phyloP scores from a whole-genome alignment of 2,329 filamentous ascomycete genomes.

The Arthrobotrys iridis region DNA sequence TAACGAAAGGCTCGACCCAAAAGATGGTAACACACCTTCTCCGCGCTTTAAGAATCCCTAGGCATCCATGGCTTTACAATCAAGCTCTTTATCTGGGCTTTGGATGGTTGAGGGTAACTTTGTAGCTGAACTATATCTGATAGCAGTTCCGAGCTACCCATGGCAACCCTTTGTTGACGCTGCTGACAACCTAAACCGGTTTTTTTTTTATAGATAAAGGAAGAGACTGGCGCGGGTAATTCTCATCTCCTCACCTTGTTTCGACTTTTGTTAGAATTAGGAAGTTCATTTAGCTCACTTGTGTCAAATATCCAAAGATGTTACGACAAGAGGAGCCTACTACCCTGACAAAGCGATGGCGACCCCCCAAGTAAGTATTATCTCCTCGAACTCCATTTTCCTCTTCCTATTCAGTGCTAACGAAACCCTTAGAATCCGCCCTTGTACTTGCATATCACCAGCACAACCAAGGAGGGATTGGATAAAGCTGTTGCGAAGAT shows the following conservation, averaged over 20 bases:
- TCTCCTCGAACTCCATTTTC: not conserved
- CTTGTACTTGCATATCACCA: constrained; percentile 93
- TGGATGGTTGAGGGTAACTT: constrained; percentile 68
- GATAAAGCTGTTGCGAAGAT: constrained; percentile 88
- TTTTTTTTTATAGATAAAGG: constrained; percentile 97
- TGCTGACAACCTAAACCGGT: constrained; percentile 65
- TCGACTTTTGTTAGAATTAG: constrained; percentile 63
- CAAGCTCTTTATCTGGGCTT: constrained; percentile 37
- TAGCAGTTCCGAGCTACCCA: constrained; percentile 66
- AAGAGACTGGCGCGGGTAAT: constrained; percentile 99
- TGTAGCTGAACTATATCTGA: constrained; percentile 76
- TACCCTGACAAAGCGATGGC: constrained; percentile 98
- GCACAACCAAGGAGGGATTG: constrained; percentile 88
- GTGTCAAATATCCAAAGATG: constrained; percentile 76
- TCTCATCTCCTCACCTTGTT: constrained; percentile 67
- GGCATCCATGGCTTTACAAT: constrained; percentile 59
- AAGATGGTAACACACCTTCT: constrained; percentile 83
- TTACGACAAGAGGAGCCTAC: constrained; percentile 96
- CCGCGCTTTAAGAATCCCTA: constrained; percentile 67
- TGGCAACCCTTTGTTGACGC: constrained; percentile 48
- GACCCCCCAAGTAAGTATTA: constrained; percentile 78
- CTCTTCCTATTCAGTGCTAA: not conserved
- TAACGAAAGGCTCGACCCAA: constrained; percentile 96
- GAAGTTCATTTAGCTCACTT: constrained; percentile 70
- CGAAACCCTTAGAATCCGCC: constrained; percentile 77